Evolutionary conservation across 1,284 basidiomycete genomes (phyloP), one percentile per base, ranked within the genome.

Genomic region (Microbotryomycetes sp.): DNA sequence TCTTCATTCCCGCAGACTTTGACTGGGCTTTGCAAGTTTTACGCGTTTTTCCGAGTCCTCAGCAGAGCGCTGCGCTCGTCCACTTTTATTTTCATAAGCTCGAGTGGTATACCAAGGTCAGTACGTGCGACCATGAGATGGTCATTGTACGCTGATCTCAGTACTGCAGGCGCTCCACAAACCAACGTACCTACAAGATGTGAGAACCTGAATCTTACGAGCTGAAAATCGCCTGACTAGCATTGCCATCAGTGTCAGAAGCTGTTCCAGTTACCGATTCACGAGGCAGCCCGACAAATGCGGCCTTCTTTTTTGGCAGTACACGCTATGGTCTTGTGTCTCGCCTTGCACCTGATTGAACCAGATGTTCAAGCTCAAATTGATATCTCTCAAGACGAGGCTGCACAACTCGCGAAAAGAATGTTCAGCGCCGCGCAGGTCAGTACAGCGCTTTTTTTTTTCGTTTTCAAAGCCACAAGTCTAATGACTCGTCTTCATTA

Each of bases 71-170:
- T 47, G 48, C 55, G 13, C 57, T 73, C 7, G 62, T 72, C 27
- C 64, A 70, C 13, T 73, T 71, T 55, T 73, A 73, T 66, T 73
- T 73, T 52, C 52, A 66, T 7, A 63, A 70, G 16, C 56, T 73
- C 24, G 70, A 72, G 56, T 73, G 71, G 71, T 72, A 70, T 26
- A 66, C 71, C 4, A 46, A 56, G 11, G 60, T 64, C 13, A 29
- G 23, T 18, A 7, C 23, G 35, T 11, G 35, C 35, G 35, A 41
- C 9, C 11, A 11, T 41, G 35, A 41, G 35, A 41, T 41, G 35
- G 11, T 41, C 18, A 9, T 41, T 9, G 18, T 41, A 41, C 35
- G 18, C 11, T 41, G 9, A 18, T 41, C 35, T n/a, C 35, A 41
- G 9, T 41, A 11, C 35, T 28, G 5, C 21, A 5, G 4, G 35